Evolutionary conservation across 2,329 filamentous ascomycete species (phyloP), one percentile per base, ranked within the genome.

Genomic region (Penicillium hordei): DNA sequence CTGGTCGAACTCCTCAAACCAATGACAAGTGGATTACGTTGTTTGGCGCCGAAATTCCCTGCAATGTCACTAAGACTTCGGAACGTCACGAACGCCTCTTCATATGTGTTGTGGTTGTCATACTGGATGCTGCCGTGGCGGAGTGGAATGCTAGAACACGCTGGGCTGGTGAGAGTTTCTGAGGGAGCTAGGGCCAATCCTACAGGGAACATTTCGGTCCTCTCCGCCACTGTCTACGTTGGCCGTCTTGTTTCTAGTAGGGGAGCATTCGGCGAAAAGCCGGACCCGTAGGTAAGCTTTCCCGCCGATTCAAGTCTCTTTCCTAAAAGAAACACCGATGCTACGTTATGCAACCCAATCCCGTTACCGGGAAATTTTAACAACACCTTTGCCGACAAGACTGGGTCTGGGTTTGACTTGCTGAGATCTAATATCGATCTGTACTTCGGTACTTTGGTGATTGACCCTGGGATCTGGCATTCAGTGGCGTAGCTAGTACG

Each of bases 341-440:
- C 59, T 50, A 63, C 64, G 58, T 63, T 57, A 67, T 65, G 65
- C 65, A 68, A 67, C 64, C 62, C 56, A 61, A 65, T 60, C 58
- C 55, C 48, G 44, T 55, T 29, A 33, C 48, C 62, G 64, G 61
- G 64, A 63, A 61, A 61, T 65, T 61, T 52, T 33, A 36, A 31
- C 31, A 33, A 51, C 49, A 34, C 44, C 54, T 50, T 52, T 49
- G 42, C 55, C 36, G 43, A 19, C 36, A 19, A 44, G 52, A 39
- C 48, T 55, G 23, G 34, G 42, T 52, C 44, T 59, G 46, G 39
- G 48, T 43, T 49, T 36, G 43, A 21, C 27, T 43, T 45, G 43
- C 12, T 42, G 43, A 59, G 58, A 65, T 63, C 63, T 59, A 52
- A 43, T 29, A 48, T 60, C 59, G 61, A 66, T 66, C 63, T 63